A percentile compares a stretch with the other conserved stretches of the same genome.
These are phyloP conservation scores for Wickerhamiella vanderwaltii DNA, from an alignment of 805 yeast genomes.

Conservation along the genomic window DNA sequence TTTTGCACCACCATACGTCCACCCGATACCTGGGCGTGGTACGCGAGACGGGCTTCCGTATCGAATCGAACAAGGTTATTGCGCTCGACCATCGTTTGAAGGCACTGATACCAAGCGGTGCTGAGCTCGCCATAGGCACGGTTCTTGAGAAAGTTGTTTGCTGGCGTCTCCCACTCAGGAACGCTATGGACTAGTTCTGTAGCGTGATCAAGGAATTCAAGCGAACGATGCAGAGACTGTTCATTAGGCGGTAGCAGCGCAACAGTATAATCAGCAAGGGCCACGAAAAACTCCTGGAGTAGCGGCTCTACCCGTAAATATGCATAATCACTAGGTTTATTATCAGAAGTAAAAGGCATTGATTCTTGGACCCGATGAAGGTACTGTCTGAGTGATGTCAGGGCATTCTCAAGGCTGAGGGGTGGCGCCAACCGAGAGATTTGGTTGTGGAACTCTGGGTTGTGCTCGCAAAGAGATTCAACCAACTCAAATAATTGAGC, in stretches of 20 bases:
- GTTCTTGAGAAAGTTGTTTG: slow-evolving; percentile 32
- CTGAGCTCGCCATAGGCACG: slow-evolving; percentile 52
- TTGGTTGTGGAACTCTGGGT: slow-evolving; percentile 50
- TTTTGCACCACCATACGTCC: slow-evolving; percentile 16
- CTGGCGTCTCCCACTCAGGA: slow-evolving; percentile 49
- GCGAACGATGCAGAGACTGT: slow-evolving; percentile 38
- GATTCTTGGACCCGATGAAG: slow-evolving; percentile 33
- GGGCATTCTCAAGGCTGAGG: slow-evolving; percentile 42
- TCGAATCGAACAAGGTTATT: slow-evolving; percentile 3
- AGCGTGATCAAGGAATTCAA: slow-evolving; percentile 52
- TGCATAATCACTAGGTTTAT: slow-evolving; percentile 59
- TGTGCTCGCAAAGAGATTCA: slow-evolving; percentile 39
- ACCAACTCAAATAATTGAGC: slow-evolving; percentile 42
- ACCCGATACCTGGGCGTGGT: slow-evolving; percentile 17
- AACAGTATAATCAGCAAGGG: slow-evolving; percentile 62
- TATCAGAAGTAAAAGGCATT: slow-evolving; percentile 62
- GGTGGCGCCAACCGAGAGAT: slow-evolving; percentile 42
- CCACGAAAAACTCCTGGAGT: slow-evolving; percentile 55
- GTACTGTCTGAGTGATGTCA: slow-evolving; percentile 38
- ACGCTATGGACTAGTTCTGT: slow-evolving; percentile 47
- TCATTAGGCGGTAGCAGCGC: slow-evolving; percentile 64
- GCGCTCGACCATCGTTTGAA: slow-evolving; percentile 14
- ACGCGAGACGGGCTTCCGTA: slow-evolving; percentile 16
- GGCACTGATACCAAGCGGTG: slow-evolving; percentile 37
- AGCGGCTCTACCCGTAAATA: slow-evolving; percentile 58